Evolutionary conservation across 2,329 filamentous ascomycete genomes (phyloP).

Genomic region (Fusarium sp.): DNA sequence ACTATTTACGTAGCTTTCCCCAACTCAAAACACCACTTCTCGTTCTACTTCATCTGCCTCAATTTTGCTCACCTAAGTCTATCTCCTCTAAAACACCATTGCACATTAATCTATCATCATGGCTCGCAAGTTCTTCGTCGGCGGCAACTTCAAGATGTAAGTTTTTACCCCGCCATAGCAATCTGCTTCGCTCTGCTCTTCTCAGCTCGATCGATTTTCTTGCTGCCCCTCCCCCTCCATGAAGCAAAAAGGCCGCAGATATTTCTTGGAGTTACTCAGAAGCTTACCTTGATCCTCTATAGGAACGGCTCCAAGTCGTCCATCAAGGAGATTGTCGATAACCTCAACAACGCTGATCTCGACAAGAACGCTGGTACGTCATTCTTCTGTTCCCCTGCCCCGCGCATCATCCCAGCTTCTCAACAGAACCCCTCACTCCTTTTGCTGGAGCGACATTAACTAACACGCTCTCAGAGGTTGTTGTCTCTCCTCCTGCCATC

Average conservation of each 20-base stretch:
- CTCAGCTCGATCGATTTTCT: slow-evolving; percentile 2
- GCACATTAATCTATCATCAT: slow-evolving; percentile 65
- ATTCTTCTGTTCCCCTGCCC: slow-evolving; percentile 6
- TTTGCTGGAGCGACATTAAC: background rate
- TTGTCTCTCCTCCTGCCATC: slow-evolving; percentile 88
- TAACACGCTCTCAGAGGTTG: slow-evolving; percentile 74
- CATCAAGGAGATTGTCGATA: slow-evolving; percentile 89
- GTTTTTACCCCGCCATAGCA: slow-evolving; percentile 48
- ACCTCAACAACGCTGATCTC: slow-evolving; percentile 86
- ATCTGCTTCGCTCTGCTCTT: slow-evolving; percentile 5
- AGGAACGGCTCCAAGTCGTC: slow-evolving; percentile 94
- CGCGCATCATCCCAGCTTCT: slow-evolving; percentile 8
- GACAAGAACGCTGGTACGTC: slow-evolving; percentile 77
- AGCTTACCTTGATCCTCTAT: slow-evolving; percentile 21
- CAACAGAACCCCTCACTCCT: slow-evolving; percentile 19
- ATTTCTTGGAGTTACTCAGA: background rate
- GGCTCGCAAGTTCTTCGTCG: slow-evolving; percentile 96
- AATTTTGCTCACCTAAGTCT: background rate
- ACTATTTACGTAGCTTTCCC: slow-evolving; percentile 29
- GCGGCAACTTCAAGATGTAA: slow-evolving; percentile 99
- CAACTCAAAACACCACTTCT: slow-evolving; percentile 5
- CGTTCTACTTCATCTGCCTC: slow-evolving; percentile 13
- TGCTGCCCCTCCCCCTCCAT: slow-evolving; percentile 26
- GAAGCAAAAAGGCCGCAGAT: slow-evolving; percentile 45
- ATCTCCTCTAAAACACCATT: background rate